Conservation (phyloP, 2,329 filamentous ascomycete species). For the Teratosphaeria epicoccoides region DNA sequence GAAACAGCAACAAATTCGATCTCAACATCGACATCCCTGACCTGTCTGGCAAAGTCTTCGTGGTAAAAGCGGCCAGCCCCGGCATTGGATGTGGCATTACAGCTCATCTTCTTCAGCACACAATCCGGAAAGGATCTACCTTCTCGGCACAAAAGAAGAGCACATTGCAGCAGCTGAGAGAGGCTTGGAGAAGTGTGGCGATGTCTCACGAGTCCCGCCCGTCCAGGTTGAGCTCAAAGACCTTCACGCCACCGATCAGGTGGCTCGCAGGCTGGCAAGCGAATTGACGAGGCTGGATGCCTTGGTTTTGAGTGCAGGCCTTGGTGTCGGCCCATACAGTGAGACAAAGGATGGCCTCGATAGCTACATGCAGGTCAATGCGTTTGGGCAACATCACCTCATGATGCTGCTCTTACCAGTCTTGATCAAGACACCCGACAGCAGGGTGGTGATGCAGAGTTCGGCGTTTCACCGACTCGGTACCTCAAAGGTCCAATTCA, state of each 20-base stretch:
- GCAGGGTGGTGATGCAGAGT: constrained; percentile 40
- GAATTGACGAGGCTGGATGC: constrained; percentile 36
- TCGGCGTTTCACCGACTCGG: constrained; percentile 39
- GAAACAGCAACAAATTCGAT: constrained; percentile 28
- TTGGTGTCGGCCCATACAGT: constrained; percentile 40
- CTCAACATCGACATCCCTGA: constrained; percentile 30
- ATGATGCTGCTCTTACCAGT: constrained; percentile 37
- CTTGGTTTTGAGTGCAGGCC: constrained; percentile 40
- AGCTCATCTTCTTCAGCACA: constrained; percentile 34
- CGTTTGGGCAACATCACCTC: constrained; percentile 41
- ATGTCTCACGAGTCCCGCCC: constrained; percentile 35
- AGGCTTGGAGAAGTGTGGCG: constrained; percentile 35
- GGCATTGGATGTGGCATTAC: constrained; percentile 38
- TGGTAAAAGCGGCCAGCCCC: constrained; percentile 27
- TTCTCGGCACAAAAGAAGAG: constrained; percentile 40
- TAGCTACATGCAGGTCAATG: constrained; percentile 42
- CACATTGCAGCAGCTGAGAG: constrained; percentile 37
- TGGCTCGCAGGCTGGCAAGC: constrained; percentile 34
- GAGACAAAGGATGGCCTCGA: constrained; percentile 42
- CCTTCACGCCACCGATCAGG: constrained; percentile 35
- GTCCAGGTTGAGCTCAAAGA: constrained; percentile 38
- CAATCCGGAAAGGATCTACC: constrained; percentile 36
- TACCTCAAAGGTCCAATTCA: constrained; percentile 31
- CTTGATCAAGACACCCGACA: constrained; percentile 35
- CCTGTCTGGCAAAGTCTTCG: constrained; percentile 32